Conservation (phyloP, 2,329 filamentous ascomycete genomes). For the Aspergillus phoenicis region DNA sequence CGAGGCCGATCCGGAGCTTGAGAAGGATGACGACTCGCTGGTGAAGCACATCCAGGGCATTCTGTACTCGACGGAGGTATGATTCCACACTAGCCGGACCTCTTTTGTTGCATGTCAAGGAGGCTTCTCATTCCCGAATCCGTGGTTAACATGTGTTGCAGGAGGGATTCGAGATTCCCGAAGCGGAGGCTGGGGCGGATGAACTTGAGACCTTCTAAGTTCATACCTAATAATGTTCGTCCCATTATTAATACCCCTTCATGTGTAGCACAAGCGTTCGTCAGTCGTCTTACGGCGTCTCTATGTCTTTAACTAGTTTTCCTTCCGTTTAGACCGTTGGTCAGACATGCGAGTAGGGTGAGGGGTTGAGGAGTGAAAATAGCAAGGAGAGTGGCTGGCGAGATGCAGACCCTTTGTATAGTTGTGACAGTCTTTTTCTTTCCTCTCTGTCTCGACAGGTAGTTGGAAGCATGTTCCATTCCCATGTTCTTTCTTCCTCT, state of each 20-base stretch:
- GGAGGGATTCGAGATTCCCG: slow-evolving; percentile 39
- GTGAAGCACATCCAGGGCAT: slow-evolving; percentile 97
- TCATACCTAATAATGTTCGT: slow-evolving; percentile 10
- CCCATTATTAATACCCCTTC: slow-evolving; percentile 31
- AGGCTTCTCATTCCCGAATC: neutral
- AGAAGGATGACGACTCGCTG: slow-evolving; percentile 89
- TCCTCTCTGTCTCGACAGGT: neutral
- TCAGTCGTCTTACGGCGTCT: slow-evolving; percentile 4
- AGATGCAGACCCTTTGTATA: neutral
- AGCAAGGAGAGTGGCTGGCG: neutral
- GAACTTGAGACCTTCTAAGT: slow-evolving; percentile 37
- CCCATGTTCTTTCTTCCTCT: neutral
- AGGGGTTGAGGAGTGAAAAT: neutral
- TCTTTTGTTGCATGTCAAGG: neutral
- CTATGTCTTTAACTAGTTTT: slow-evolving; percentile 1
- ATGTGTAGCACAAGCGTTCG: slow-evolving; percentile 23
- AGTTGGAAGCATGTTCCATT: neutral
- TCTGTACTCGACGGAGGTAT: slow-evolving; percentile 89
- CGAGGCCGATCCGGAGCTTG: slow-evolving; percentile 87
- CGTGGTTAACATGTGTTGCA: slow-evolving; percentile 11
- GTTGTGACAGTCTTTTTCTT: neutral
- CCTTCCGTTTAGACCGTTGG: neutral
- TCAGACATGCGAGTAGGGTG: neutral
- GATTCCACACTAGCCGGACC: slow-evolving; percentile 13
- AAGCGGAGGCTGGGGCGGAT: slow-evolving; percentile 29